Conservation (phyloP, 192 early-diverging fungal species). For the Chytriomyces sp. region DNA sequence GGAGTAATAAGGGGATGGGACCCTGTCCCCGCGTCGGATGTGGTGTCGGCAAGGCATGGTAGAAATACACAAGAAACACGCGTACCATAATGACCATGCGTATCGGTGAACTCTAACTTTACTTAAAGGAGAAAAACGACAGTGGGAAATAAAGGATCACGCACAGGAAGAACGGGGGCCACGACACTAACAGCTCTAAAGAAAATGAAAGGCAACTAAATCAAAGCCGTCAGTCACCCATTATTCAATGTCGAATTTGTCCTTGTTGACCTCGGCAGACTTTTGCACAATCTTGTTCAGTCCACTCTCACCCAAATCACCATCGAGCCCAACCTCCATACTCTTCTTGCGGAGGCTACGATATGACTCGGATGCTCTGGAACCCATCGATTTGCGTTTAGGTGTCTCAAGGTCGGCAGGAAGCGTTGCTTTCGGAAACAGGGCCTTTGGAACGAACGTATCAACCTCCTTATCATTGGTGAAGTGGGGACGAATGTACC, state of each 20-base stretch:
- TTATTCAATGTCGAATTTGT: slow-evolving; percentile 28
- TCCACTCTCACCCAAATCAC: slow-evolving; percentile 24
- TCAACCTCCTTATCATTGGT: slow-evolving; percentile 29
- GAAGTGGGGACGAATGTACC: slow-evolving; percentile 55
- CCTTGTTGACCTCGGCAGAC: slow-evolving; percentile 15
- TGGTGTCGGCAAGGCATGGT: too few relatives aligned
- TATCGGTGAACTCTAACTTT: too few relatives aligned
- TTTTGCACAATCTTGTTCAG: slow-evolving; percentile 13
- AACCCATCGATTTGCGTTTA: slow-evolving; percentile 12
- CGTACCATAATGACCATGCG: too few relatives aligned
- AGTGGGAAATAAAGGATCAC: background rate
- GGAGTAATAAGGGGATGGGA: too few relatives aligned
- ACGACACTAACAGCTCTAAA: background rate
- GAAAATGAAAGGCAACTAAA: background rate
- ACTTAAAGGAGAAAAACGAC: background rate
- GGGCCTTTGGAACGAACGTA: slow-evolving; percentile 32
- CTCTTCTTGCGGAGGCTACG: slow-evolving; percentile 21
- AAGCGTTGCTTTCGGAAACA: slow-evolving; percentile 26
- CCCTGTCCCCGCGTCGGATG: too few relatives aligned
- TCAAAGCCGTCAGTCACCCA: background rate
- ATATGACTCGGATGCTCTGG: slow-evolving; percentile 17
- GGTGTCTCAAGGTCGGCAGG: slow-evolving; percentile 12
- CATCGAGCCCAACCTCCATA: slow-evolving; percentile 12
- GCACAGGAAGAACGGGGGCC: background rate
- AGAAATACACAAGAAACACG: too few relatives aligned